Conservation (phyloP, 169 alveolate genomes). For the Sarcocystis neurona region DNA sequence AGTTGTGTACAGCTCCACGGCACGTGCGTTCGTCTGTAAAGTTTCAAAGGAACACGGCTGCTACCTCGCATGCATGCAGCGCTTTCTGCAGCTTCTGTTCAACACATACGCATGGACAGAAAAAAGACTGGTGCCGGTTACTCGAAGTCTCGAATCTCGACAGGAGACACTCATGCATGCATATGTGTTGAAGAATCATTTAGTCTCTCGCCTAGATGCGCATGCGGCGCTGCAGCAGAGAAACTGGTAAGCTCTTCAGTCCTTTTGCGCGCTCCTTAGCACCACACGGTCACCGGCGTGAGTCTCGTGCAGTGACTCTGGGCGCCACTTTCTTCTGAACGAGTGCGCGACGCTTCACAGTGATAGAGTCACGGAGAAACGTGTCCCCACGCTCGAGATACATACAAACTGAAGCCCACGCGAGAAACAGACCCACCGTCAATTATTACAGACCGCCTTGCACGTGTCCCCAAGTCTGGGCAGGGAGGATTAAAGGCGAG, state of each 20-base stretch:
- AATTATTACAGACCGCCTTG: neutral
- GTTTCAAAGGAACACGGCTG: no score
- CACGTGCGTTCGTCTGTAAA: no score
- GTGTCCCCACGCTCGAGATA: no score
- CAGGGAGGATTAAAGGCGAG: neutral
- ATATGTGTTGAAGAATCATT: neutral
- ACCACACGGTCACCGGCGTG: slow-evolving; percentile 14
- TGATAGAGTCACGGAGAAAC: no score
- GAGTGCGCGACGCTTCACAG: no score
- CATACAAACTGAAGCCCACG: neutral
- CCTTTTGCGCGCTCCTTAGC: neutral
- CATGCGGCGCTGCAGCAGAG: neutral
- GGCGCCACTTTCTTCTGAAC: neutral
- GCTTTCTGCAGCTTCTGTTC: no score
- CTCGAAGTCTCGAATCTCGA: no score
- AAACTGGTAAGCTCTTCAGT: slow-evolving; percentile 13
- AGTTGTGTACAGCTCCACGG: no score
- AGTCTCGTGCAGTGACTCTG: slow-evolving; percentile 25
- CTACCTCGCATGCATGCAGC: no score
- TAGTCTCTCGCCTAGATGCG: neutral
- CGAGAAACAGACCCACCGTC: neutral
- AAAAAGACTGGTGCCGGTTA: no score
- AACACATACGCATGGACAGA: no score
- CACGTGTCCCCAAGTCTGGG: neutral
- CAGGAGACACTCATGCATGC: neutral